Percentiles rank a stretch among this genome's conserved stretches.
phyloP scores from a whole-genome alignment of 176 grass and related monocot species.

The Triticum turgidum region DNA sequence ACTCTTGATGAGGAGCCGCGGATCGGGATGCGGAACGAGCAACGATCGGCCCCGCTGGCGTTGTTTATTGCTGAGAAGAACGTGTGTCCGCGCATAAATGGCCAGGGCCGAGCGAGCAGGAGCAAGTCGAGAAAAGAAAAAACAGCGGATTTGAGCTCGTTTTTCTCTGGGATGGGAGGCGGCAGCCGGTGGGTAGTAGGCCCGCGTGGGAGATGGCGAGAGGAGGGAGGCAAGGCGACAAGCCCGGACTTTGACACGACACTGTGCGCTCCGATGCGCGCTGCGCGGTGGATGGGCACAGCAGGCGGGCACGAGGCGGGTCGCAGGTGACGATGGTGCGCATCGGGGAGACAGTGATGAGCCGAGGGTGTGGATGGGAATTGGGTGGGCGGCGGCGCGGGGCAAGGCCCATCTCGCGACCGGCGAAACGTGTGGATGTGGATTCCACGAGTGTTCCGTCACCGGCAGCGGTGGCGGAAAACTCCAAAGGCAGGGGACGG shows the following conservation, averaged over 20 bases:
- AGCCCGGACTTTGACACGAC: background rate
- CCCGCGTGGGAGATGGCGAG: conserved; percentile 7
- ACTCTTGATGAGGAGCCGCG: background rate
- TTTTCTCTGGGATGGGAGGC: background rate
- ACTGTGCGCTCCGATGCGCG: background rate
- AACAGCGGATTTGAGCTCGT: background rate
- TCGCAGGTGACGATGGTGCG: background rate
- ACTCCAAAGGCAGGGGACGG: background rate
- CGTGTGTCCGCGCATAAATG: background rate
- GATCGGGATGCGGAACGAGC: conserved; percentile 4
- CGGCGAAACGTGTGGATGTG: background rate
- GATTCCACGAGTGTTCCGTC: background rate
- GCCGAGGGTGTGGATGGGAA: background rate
- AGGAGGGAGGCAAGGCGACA: background rate
- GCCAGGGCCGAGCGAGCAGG: background rate
- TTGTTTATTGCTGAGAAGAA: background rate
- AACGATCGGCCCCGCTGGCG: background rate
- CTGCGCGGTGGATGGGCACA: background rate
- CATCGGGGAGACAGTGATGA: background rate
- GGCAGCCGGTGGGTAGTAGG: background rate
- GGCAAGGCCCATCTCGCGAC: background rate
- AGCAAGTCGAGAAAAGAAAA: background rate
- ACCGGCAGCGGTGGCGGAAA: background rate
- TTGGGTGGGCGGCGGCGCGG: background rate
- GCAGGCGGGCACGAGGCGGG: background rate